Base-by-base conservation (phyloP, 2,329 filamentous ascomycete genomes). In the Monilinia vaccinii-corymbosi region DNA sequence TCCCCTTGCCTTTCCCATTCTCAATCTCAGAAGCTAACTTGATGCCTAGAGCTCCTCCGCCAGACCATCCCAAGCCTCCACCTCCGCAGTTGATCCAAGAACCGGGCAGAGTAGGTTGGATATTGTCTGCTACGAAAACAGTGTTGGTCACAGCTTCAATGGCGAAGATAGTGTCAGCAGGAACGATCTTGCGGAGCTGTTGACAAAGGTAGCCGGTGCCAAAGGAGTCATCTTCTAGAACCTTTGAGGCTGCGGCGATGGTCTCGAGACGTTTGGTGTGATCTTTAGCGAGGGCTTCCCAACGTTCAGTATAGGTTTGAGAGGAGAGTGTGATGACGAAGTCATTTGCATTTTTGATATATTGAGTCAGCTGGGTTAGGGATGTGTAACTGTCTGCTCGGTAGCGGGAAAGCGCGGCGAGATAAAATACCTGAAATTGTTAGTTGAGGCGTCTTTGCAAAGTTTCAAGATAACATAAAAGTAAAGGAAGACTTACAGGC, bases 51-150 rank as follows among this genome's bases (percentile, higher is more conserved):
- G 87, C 86, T 56, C 77, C 89, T 16, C 89, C 89, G 16, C 88
- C 89, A 13, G 84, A 88, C 89, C 89, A 93, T 2, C 89, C 89
- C 0, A 93, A 82, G 2, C 89, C 89, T 16, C 88, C 89, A 0
- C 87, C 89, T 1, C 89, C 89, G 70, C 88, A 92, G 71, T 91
- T 92, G 68, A 93, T 83, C 86, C 86, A 91, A 0, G 83, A 84
- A 0, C 88, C 87, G 0, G 89, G 88, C 0, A 83, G 69, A 0
- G 79, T 84, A 2, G 84, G 80, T 67, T 85, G 84, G 9, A 94
- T 75, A 64, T 91, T 88, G 65, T 94, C 87, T 31, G 83, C 79
- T 0, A 91, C 84, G 32, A 84, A 80, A 0, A 72, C 73, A 0
- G 85, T 84, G 61, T 88, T 84, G 0, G 89, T 94, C 0, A 94